Evolutionary conservation across 2,329 filamentous ascomycete genomes (phyloP).

Genomic region (Claviceps monticola): DNA sequence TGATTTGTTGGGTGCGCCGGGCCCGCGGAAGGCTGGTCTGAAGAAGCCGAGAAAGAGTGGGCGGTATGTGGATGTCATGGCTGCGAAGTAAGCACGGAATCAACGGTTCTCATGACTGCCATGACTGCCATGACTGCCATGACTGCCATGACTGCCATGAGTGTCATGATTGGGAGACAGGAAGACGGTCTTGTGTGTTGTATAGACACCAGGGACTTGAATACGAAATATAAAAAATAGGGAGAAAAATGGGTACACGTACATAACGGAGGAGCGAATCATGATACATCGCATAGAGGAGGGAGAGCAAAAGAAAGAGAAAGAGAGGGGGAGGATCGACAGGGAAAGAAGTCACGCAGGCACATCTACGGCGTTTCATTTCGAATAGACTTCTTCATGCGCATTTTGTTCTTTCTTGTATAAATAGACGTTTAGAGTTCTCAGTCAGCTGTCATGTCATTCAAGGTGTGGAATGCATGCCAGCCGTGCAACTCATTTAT

Average conservation of each 20-base stretch:
- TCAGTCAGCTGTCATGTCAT: not conserved
- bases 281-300: not conserved
- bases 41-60: slow-evolving; percentile 71
- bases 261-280: not conserved
- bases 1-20: slow-evolving; percentile 68
- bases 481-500: too few relatives aligned
- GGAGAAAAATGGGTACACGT: not conserved
- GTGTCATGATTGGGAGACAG: not conserved
- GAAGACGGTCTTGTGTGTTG: not conserved
- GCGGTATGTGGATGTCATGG: slow-evolving; percentile 94
- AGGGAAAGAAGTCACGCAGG: not conserved
- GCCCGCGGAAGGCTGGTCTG: slow-evolving; percentile 48
- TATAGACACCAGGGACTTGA: not conserved
- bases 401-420: too few relatives aligned
- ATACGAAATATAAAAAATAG: not conserved
- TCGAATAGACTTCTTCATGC: not conserved
- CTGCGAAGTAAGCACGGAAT: slow-evolving; percentile 31
- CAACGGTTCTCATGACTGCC: not conserved
- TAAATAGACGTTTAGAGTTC: too few relatives aligned
- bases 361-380: slow-evolving; percentile 2
- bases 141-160: not conserved
- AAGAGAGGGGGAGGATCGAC: not conserved
- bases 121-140: not conserved
- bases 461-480: too few relatives aligned
- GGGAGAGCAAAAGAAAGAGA: not conserved